Base-by-base conservation (phyloP, 495 filamentous ascomycete genomes). In the Talaromyces borbonicus region DNA sequence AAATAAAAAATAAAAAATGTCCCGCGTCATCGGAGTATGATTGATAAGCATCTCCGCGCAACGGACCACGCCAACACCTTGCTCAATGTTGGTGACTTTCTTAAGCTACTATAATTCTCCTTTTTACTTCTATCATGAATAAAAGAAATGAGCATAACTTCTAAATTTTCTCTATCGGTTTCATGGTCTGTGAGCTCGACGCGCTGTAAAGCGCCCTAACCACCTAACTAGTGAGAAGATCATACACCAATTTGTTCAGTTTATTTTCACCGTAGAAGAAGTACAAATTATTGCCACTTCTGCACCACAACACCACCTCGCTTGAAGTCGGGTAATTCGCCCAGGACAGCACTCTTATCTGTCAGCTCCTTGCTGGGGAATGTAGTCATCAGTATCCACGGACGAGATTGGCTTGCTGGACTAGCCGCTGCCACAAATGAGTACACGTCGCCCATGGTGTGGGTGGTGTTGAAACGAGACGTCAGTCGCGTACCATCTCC, bases 341-440 rank as follows among this genome's bases (percentile, higher is more conserved):
- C 85, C 30, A 96, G 60, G 4, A 75, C 77, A 47, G 66, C 65
- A 1, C 54, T 61, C 59, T 82, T 79, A 48, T 98, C 88, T 15
- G 68, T 83, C 42, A 96, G 75, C 53, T 97, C 90, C 66, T 88
- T 95, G 63, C 82, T 95, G 2, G 93, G 92, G 62, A 97, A 97
- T 0, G 93, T 97, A 1, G 92, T 98, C 59, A 94, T 90, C 45
- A 98, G 61, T 6, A 84, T 82, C 75, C 87, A 98, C 8, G 69
- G 53, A 15, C 90, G 74, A 32, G 62, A 56, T 40, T 66, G 70
- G 48, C 77, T 73, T 8, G 65, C 66, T 0, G 82, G 63, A 33
- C 74, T 85, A 5, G 87, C 75, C 3, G 78, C 75, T 36, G 76
- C 62, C 48, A 98, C 81, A 57, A 97, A 97, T 12, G 73, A 67